Evolutionary conservation across 2,329 filamentous ascomycete species (phyloP).

Genomic region (Verticillium alfalfae): DNA sequence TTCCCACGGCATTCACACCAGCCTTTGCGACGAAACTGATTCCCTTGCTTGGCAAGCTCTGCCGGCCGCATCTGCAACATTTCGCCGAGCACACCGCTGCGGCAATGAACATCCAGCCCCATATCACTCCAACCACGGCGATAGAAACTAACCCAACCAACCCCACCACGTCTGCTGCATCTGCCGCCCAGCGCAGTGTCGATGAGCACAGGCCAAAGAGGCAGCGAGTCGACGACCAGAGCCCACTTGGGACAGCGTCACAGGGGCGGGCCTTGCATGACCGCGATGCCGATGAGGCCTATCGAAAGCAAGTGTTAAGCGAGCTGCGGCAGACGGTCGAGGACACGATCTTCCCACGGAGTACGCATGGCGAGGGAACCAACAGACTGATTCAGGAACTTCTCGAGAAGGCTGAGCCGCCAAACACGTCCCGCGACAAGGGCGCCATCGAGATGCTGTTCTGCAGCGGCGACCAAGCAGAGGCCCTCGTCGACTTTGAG

Average conservation of each 20-base stretch:
- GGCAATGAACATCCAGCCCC: not conserved
- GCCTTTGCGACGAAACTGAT: conserved; percentile 1
- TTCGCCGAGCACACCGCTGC: not conserved
- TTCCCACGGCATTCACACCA: not conserved
- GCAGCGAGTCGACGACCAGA: not conserved
- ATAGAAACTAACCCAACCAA: not conserved
- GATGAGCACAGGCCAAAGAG: not conserved
- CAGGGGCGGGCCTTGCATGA: not conserved
- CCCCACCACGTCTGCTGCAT: not conserved
- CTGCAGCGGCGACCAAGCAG: conserved; percentile 9
- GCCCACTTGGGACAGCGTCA: not conserved
- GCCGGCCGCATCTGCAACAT: conserved; percentile 2
- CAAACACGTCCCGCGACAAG: conserved; percentile 1
- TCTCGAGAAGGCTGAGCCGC: conserved; percentile 2
- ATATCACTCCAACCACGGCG: not conserved
- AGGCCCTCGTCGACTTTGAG: conserved; percentile 5
- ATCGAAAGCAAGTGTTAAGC: not conserved
- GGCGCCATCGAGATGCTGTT: conserved; percentile 7
- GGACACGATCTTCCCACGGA: not conserved
- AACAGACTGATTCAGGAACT: conserved; percentile 1
- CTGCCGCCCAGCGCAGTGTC: not conserved
- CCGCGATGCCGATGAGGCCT: conserved; percentile 1
- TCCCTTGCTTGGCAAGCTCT: conserved; percentile 2
- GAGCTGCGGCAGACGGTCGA: not conserved
- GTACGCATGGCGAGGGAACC: conserved; percentile 1